Evolutionary conservation across 768 basidiomycete species (phyloP), one percentile per base, ranked within the genome.

Genomic region (Rhizopogon vesiculosus): DNA sequence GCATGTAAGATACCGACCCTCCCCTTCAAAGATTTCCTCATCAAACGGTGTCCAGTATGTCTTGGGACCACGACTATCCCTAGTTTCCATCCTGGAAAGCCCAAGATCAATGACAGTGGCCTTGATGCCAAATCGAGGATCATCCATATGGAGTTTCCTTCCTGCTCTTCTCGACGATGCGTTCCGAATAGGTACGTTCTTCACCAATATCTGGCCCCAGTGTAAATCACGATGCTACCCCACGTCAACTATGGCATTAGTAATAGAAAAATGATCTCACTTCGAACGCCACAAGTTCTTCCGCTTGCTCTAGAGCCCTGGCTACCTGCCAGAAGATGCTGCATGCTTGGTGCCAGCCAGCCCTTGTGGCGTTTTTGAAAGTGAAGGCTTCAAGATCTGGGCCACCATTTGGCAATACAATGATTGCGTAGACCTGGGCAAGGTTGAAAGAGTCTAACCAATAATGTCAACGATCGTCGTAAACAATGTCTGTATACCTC

Each of bases 181-280:
- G 56, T 61, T 75, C 69, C 45, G 66, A 51, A 62, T 58, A 22
- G 78, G 70, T 3, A 79, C 55, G 56, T 78, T 76, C 64, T 86
- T 85, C 46, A 98, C 84, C 7, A 99, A 79, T 49, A 99, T 89
- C 69, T 99, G 97, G 19, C 97, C 97, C 84, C 92, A 93, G 64
- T 99, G 97, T n/a, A 99, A 82, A 69, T 99, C 97, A 33, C 97
- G 93, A 71, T 99, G 97, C 96, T 99, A 64, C 48, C 38, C 35
- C 4, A 49, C 19, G 42, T 29, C 29, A 46, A 51, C 58, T 31
- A 61, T 53, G 10, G 50, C 42, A 53, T 18, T 45, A 28, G 3
- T 45, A 15, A 44, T 44, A 33, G 13, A 6, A 16, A 25, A 7
- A 51, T 39, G 57, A 29, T 43, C 81, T 54, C 59, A 97, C 96